A percentile compares a stretch with the other conserved stretches of the same genome.
Evolutionary conservation across 768 basidiomycete genomes (phyloP).

Genomic region (Lentinula aciculospora): DNA sequence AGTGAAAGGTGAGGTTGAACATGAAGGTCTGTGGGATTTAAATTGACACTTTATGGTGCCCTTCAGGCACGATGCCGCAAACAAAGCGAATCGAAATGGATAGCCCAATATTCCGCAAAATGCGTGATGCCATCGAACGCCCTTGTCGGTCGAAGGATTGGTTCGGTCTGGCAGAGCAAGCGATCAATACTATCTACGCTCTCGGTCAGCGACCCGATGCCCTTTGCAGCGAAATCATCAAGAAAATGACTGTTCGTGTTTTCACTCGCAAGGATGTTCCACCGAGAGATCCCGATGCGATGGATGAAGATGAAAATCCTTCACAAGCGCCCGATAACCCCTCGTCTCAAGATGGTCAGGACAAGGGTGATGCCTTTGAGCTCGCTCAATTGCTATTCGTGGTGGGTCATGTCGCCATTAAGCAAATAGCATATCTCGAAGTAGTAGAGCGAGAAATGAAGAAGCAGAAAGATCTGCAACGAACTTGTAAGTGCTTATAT

Average conservation of each 20-base stretch:
- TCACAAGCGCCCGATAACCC: conserved; percentile 24
- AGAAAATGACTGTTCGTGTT: conserved; percentile 68
- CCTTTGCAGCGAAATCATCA: conserved; percentile 77
- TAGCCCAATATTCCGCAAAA: conserved; percentile 75
- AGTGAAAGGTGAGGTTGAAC: conserved; percentile 68
- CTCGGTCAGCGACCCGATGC: conserved; percentile 91
- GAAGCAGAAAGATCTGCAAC: conserved; percentile 87
- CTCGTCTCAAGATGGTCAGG: conserved; percentile 32
- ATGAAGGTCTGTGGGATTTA: background rate
- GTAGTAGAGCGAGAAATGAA: conserved; percentile 96
- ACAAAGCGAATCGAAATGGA: conserved; percentile 84
- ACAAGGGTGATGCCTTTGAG: conserved; percentile 77
- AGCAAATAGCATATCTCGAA: conserved; percentile 95
- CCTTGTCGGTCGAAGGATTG: conserved; percentile 86
- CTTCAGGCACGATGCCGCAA: conserved; percentile 85
- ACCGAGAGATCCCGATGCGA: conserved; percentile 36
- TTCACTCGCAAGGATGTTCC: conserved; percentile 40
- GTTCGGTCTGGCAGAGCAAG: conserved; percentile 97
- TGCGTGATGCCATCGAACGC: conserved; percentile 75
- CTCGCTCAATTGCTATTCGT: conserved; percentile 93
- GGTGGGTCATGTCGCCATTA: conserved; percentile 95
- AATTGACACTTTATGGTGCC: background rate
- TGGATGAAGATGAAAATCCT: conserved; percentile 48
- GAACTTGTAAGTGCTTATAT: conserved; percentile 48
- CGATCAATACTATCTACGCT: conserved; percentile 92